Base-by-base conservation (phyloP, 2,329 filamentous ascomycete species). In the Colletotrichum cordylinicola region DNA sequence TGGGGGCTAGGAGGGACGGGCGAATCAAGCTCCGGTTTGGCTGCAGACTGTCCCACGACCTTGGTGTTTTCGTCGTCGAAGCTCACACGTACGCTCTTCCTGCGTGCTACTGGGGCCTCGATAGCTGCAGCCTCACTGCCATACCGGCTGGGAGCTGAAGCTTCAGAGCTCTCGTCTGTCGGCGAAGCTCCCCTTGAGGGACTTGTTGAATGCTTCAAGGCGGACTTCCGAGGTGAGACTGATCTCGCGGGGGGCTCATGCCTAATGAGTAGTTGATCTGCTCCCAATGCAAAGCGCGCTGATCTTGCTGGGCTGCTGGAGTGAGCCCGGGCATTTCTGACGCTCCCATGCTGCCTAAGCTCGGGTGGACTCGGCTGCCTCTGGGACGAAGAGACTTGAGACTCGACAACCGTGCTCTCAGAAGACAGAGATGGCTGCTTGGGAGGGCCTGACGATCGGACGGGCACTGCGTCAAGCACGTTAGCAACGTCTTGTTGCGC, bases 221-320 rank as follows among this genome's bases (percentile, higher is more conserved):
- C 94, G 2, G 94, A 95, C 82, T 96, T 96, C 61, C 92, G 92
- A 12, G 94, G 94, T 0, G 94, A 96, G 13, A 94, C 86, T 7
- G 94, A 95, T 64, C 94, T 90, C 35, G 91, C 87, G 27, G 93
- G 92, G 8, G 94, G 94, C 70, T 92, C 89, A 80, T 96, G 94
- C 77, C 88, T 92, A 33, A 93, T 87, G 2, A 88, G 85, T 15
- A 92, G 82, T 56, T 86, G 89, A 39, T 91, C 88, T 18, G 91
- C 86, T 9, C 89, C 87, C 12, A 89, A 81, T 2, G 91, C 91
- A 82, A 96, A 96, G 79, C 91, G 93, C 15, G 94, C 91, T 35
- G 90, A 91, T 39, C 94, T 90, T 29, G 87, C 89, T n/a, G 94
- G 93, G 78, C 93, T 95, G 78, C 86, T 87, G 2, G 90, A 91